A percentile compares a stretch with the other conserved stretches of the same genome.
These are phyloP conservation scores for Pistacia integerrima DNA, from an alignment of 345 rosid species.

Conservation along the genomic window DNA sequence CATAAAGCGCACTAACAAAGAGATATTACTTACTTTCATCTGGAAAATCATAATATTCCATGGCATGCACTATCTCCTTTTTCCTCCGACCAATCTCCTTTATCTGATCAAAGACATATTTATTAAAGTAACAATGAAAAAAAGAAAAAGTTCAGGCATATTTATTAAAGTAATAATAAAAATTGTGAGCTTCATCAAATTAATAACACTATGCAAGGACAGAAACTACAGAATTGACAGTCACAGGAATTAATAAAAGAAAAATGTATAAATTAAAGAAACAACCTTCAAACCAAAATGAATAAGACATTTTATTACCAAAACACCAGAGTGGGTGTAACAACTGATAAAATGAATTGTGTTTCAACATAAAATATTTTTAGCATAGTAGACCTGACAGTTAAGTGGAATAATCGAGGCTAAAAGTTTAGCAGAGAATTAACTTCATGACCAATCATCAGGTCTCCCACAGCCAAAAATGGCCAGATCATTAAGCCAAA, in stretches of 20 bases:
- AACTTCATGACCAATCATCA: neutral
- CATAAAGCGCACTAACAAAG: conserved; percentile 2
- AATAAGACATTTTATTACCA: neutral
- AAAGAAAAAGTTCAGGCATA: neutral
- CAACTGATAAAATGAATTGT: neutral
- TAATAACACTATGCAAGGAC: neutral
- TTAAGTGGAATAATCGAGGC: neutral
- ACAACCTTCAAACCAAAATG: neutral
- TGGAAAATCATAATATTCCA: conserved; percentile 53
- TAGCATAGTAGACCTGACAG: neutral
- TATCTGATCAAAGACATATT: conserved; percentile 33
- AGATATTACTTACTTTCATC: conserved; percentile 52
- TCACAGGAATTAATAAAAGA: neutral
- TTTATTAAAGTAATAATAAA: neutral
- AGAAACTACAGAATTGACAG: neutral
- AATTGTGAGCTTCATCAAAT: neutral
- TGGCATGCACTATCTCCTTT: neutral
- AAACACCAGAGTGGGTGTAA: neutral
- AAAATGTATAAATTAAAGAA: neutral
- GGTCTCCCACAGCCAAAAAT: neutral
- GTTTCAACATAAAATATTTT: neutral
- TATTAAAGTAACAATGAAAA: neutral
- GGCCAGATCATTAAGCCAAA: neutral
- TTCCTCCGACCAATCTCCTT: conserved; percentile 13
- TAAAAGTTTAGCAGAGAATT: neutral